phyloP scores from a whole-genome alignment of 331 rosid species.

The Erythrophleum ivorense region DNA sequence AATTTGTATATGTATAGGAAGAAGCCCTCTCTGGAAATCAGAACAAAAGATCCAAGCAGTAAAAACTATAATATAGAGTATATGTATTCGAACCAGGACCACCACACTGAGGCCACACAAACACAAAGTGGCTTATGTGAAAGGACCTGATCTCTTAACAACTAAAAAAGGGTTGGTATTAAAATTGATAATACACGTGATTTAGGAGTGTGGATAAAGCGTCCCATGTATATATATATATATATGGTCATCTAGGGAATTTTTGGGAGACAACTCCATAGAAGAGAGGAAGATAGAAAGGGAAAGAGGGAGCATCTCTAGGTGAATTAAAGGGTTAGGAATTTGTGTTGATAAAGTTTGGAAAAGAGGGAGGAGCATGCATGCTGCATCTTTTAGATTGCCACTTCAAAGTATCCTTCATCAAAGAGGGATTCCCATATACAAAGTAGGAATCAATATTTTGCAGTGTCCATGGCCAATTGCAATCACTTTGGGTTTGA shows the following conservation, averaged over 20 bases:
- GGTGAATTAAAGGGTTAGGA: conserved; percentile 26
- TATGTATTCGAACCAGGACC: not conserved
- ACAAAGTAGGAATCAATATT: conserved; percentile 5
- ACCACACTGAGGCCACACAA: not conserved
- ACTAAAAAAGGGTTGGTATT: not conserved
- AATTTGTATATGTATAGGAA: not conserved
- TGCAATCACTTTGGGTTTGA: not conserved
- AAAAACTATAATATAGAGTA: no score
- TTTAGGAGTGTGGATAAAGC: not conserved
- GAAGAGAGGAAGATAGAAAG: not conserved
- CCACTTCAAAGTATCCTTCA: conserved; percentile 19
- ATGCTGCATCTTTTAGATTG: conserved; percentile 6
- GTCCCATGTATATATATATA: no score
- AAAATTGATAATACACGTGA: conserved; percentile 29
- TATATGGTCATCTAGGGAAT: not conserved
- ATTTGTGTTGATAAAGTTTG: not conserved
- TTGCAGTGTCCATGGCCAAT: not conserved
- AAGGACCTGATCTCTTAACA: not conserved
- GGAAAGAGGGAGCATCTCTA: not conserved
- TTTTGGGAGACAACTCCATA: not conserved
- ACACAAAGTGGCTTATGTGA: not conserved
- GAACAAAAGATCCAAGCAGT: not conserved
- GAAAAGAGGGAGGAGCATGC: not conserved
- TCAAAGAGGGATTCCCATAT: not conserved
- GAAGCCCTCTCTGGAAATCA: not conserved